phyloP scores from a whole-genome alignment of 2,329 filamentous ascomycete genomes.

The Thelonectria discophora region DNA sequence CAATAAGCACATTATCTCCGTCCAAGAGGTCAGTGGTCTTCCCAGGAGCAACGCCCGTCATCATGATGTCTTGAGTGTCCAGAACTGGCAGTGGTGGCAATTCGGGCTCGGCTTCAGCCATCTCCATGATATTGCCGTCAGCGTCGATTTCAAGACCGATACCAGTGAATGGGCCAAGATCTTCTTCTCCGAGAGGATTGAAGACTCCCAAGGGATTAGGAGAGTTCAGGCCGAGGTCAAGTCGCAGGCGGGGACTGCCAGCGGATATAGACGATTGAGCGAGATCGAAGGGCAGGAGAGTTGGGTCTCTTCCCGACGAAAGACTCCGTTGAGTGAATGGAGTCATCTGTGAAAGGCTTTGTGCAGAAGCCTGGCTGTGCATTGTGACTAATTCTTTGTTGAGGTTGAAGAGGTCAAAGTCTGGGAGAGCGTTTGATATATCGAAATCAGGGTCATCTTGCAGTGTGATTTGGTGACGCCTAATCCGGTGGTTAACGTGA shows the following conservation, averaged over 20 bases:
- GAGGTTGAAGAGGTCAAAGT: conserved; percentile 49
- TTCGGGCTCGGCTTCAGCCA: conserved; percentile 51
- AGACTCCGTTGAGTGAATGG: conserved; percentile 48
- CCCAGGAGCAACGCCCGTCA: conserved; percentile 11
- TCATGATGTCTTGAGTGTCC: conserved; percentile 26
- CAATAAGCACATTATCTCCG: conserved; percentile 48
- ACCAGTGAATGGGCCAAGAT: conserved; percentile 50
- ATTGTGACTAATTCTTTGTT: conserved; percentile 46
- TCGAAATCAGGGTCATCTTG: conserved; percentile 83
- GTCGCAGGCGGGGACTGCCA: conserved; percentile 45
- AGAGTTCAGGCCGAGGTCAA: conserved; percentile 47
- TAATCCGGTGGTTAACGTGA: conserved; percentile 47
- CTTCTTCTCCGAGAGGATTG: conserved; percentile 51
- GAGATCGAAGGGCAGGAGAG: conserved; percentile 45
- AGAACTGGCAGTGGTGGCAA: conserved; percentile 52
- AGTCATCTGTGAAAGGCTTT: conserved; percentile 56
- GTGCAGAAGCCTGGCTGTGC: conserved; percentile 50
- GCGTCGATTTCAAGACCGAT: conserved; percentile 61
- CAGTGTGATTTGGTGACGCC: conserved; percentile 78
- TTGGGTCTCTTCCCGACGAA: conserved; percentile 43
- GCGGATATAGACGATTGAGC: conserved; percentile 48
- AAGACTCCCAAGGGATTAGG: conserved; percentile 39
- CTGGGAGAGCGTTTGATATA: conserved; percentile 43
- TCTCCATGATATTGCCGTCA: conserved; percentile 58
- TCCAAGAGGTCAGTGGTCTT: conserved; percentile 24